Percentiles rank a stretch among this genome's conserved stretches.
Evolutionary conservation across 192 early-diverging fungal species (phyloP).

Genomic region (Entophlyctis helioformis): DNA sequence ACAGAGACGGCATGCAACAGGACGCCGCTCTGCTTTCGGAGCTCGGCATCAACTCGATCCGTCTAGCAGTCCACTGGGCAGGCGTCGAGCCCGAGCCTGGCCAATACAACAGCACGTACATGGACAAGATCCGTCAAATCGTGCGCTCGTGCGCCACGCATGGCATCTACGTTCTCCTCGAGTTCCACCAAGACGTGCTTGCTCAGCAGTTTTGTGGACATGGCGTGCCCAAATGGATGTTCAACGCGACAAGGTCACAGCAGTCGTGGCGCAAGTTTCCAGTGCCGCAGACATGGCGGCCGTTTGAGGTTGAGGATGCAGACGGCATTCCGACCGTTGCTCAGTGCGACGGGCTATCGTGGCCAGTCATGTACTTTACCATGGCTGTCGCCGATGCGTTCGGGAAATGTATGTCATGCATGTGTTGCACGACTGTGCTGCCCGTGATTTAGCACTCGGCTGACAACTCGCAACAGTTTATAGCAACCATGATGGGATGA

Average conservation of each 20-base stretch:
- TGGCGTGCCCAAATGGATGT: constrained; percentile 33
- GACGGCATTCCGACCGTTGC: too few species aligned
- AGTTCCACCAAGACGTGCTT: constrained; percentile 52
- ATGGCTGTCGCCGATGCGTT: constrained; percentile 32
- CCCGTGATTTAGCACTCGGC: too few species aligned
- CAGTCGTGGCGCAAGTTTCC: too few species aligned
- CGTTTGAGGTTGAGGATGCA: too few species aligned
- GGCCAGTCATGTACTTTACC: constrained; percentile 18
- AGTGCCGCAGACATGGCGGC: too few species aligned
- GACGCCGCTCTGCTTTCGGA: neutral
- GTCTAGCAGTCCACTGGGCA: constrained; percentile 43
- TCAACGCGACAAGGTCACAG: too few species aligned
- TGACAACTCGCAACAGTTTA: constrained; percentile 34
- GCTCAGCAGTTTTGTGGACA: constrained; percentile 37
- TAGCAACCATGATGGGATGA: constrained; percentile 36
- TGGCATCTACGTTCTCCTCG: constrained; percentile 49
- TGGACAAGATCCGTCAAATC: constrained; percentile 35
- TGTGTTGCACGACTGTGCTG: too few species aligned
- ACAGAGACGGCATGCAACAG: too few species aligned
- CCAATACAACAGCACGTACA: constrained; percentile 40
- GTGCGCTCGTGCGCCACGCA: constrained; percentile 33
- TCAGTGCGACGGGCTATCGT: too few species aligned
- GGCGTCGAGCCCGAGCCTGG: constrained; percentile 50
- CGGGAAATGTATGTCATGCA: constrained; percentile 10
- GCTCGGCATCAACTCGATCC: constrained; percentile 11